Conservation (phyloP, 768 basidiomycete species). For the Calvatia gigantea region DNA sequence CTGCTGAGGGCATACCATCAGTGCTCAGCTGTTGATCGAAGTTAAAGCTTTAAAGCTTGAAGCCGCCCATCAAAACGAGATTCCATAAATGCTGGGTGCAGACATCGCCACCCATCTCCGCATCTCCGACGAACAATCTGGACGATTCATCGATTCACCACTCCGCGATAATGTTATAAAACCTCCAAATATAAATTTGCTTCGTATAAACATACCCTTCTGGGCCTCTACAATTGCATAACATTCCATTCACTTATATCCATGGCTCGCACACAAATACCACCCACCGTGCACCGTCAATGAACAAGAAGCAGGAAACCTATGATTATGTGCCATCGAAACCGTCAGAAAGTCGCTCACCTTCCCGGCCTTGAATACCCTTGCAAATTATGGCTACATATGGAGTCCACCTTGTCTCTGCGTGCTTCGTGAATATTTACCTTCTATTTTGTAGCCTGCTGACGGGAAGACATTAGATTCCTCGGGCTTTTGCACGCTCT, state of each 20-base stretch:
- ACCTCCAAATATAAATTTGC: too few relatives aligned
- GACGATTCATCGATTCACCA: too few relatives aligned
- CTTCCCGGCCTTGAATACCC: slow-evolving; percentile 52
- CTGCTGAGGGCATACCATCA: slow-evolving; percentile 40
- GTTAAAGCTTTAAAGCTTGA: too few relatives aligned
- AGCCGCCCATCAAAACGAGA: too few relatives aligned
- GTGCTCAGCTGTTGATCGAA: too few relatives aligned
- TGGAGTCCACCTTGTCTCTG: slow-evolving; percentile 21
- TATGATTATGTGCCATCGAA: slow-evolving; percentile 25
- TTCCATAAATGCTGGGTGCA: too few relatives aligned
- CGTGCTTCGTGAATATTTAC: not conserved
- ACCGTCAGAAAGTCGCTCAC: slow-evolving; percentile 34
- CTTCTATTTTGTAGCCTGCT: slow-evolving; percentile 36
- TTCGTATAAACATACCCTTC: not conserved
- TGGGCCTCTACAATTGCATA: not conserved
- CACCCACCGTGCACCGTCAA: not conserved
- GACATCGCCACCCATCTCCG: too few relatives aligned
- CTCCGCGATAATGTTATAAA: too few relatives aligned
- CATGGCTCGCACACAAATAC: slow-evolving; percentile 4
- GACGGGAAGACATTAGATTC: slow-evolving; percentile 48
- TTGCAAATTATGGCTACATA: slow-evolving; percentile 59
- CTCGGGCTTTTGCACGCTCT: slow-evolving; percentile 46
- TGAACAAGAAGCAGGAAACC: not conserved
- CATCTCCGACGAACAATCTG: too few relatives aligned
- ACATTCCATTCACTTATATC: slow-evolving; percentile 5